Evolutionary conservation across 2,329 filamentous ascomycete species (phyloP), one percentile per base, ranked within the genome.

Genomic region (Calonectria pseudoreteaudii): DNA sequence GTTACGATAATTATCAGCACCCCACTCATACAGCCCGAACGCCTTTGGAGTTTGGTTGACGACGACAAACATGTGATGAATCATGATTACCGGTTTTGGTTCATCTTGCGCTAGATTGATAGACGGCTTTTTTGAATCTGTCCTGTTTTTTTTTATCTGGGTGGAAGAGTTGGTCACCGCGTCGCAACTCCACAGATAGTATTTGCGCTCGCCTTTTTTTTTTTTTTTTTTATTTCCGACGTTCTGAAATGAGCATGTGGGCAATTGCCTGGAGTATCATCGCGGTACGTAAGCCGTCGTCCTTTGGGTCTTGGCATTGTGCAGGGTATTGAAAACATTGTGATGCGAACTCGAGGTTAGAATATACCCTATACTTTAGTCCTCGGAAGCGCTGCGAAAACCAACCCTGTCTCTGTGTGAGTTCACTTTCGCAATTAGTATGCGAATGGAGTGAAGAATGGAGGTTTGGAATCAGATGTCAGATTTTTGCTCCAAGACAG

Each of bases 1-100:
- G 67, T 50, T 47, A 49, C 41, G 67, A 62, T 62, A 60, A 64
- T 62, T 47, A 62, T 44, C 56, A 28, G 34, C 23, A 41, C 56
- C 56, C 56, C 56, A 62, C 56, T 62, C 56, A n/a, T 13, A 10
- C 56, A 30, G 38, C 34, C 56, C 18, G 56, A 41, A 7, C 26
- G 16, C 16, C 30, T 56, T 3, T 60, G 8, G 31, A 50, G 28
- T 8, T 50, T 34, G 52, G 38, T 23, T 26, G 2, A 4, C 3
- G 20, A 16, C 3, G 20, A 16, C n/a, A 23, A 20, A 30, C 66
- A 68, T 58, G 49, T 68, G 66, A 68, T 58, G 44, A n/a, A 23
- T 47, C n/a, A 47, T 5, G 44, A 23, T 47, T n/a, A 23, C 44
- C n/a, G 6, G 16, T 23, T 9, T 62, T 41, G n/a, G 34, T 14